Percentiles rank a stretch among this genome's conserved stretches.
phyloP scores from a whole-genome alignment of 352 stramenopile genomes.

The Globisporangium emineosum region DNA sequence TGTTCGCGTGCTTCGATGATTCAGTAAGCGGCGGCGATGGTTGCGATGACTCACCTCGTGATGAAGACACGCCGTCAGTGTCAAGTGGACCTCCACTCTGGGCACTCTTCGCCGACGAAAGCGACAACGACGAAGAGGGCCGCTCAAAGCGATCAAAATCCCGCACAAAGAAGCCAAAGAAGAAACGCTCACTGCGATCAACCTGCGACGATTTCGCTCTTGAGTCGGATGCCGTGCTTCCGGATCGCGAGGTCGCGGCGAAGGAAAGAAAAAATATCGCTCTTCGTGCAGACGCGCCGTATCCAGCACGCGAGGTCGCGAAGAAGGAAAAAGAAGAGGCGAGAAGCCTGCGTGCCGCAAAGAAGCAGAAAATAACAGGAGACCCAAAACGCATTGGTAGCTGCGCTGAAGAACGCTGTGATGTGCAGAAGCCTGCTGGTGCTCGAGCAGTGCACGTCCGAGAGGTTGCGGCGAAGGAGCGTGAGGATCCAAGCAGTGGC shows the following conservation, averaged over 20 bases:
- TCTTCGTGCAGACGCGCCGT: background rate
- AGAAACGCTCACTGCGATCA: background rate
- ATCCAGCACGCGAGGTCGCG: background rate
- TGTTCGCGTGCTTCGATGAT: conserved; percentile 18
- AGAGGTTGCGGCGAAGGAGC: background rate
- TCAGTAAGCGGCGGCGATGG: background rate
- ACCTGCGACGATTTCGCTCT: background rate
- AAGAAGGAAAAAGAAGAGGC: background rate
- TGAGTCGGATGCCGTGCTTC: background rate
- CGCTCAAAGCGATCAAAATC: background rate
- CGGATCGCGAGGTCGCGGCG: background rate
- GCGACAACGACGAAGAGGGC: background rate
- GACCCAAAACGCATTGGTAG: background rate
- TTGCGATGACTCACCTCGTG: background rate
- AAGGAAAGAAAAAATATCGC: background rate
- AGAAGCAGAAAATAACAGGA: background rate
- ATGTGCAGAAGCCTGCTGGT: background rate
- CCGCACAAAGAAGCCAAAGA: background rate
- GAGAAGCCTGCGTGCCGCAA: background rate
- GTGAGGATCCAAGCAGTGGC: background rate
- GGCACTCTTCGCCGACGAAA: background rate
- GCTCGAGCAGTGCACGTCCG: background rate
- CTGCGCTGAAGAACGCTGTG: background rate
- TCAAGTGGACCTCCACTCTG: background rate
- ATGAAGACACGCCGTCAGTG: background rate